Evolutionary conservation across 2,329 filamentous ascomycete species (phyloP).

Genomic region (Ophiostoma sp.): DNA sequence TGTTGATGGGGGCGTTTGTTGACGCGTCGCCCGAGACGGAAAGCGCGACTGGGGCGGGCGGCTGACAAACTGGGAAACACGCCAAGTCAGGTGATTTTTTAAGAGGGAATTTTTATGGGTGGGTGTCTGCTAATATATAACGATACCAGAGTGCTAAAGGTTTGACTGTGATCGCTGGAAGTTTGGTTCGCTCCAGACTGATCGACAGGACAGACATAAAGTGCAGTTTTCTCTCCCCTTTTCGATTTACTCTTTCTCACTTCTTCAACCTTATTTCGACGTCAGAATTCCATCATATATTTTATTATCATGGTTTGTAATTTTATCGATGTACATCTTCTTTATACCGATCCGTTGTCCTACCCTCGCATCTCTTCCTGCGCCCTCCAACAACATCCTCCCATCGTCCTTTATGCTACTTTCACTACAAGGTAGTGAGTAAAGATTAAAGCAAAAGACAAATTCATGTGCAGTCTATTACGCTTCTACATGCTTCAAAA

Average conservation of each 20-base stretch:
- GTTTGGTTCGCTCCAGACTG: neutral
- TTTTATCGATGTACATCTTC: neutral
- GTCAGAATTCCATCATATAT: neutral
- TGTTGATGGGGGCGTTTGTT: conserved; percentile 27
- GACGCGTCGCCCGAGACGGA: conserved; percentile 29
- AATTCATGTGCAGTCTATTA: neutral
- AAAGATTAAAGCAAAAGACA: neutral
- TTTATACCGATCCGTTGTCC: too few relatives aligned
- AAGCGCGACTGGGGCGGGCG: conserved; percentile 28
- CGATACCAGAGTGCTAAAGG: neutral
- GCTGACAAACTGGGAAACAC: conserved; percentile 27
- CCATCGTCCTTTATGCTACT: neutral
- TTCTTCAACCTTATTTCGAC: neutral
- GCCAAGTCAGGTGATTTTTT: conserved; percentile 32
- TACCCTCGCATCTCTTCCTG: neutral
- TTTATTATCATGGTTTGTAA: neutral
- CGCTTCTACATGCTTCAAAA: neutral
- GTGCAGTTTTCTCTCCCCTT: neutral
- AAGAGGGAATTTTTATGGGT: conserved; percentile 1
- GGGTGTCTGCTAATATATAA: neutral
- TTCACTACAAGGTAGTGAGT: neutral
- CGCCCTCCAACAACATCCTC: neutral
- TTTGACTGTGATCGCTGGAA: neutral
- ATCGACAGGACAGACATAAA: neutral
- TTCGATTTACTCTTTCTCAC: neutral